Conservation (phyloP, 441 rosid species). For the Geranium incanum region DNA sequence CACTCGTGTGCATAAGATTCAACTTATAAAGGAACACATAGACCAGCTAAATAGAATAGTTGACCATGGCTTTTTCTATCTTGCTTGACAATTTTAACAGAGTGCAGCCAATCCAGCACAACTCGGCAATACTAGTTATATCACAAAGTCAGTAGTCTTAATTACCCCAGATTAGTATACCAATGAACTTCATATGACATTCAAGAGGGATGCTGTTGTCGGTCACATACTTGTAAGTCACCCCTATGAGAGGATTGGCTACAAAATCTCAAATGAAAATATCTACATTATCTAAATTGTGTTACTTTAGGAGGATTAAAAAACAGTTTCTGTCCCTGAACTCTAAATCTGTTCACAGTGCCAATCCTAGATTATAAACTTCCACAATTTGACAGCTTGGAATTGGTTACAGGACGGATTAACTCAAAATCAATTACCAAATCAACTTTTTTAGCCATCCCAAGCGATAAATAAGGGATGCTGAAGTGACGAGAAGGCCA, state of each 20-base stretch:
- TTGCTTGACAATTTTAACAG: neutral
- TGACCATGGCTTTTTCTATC: too few relatives aligned
- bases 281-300: neutral
- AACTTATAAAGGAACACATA: neutral
- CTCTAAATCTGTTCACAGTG: neutral
- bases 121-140: too few relatives aligned
- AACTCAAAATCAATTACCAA: slow-evolving; percentile 3
- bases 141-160: too few relatives aligned
- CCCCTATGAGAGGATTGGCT: neutral
- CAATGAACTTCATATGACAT: neutral
- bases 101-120: neutral
- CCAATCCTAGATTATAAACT: neutral
- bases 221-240: neutral
- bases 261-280: neutral
- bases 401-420: neutral
- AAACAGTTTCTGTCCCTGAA: neutral
- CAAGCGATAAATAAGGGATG: neutral
- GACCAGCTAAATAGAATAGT: neutral
- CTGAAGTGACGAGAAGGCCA: slow-evolving; percentile 1
- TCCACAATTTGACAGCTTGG: neutral
- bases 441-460: neutral
- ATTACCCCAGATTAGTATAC: too few relatives aligned
- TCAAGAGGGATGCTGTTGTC: neutral
- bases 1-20: neutral
- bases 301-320: neutral